Base-by-base conservation (phyloP, 345 rosid genomes). In the Streptanthus diversifolius region DNA sequence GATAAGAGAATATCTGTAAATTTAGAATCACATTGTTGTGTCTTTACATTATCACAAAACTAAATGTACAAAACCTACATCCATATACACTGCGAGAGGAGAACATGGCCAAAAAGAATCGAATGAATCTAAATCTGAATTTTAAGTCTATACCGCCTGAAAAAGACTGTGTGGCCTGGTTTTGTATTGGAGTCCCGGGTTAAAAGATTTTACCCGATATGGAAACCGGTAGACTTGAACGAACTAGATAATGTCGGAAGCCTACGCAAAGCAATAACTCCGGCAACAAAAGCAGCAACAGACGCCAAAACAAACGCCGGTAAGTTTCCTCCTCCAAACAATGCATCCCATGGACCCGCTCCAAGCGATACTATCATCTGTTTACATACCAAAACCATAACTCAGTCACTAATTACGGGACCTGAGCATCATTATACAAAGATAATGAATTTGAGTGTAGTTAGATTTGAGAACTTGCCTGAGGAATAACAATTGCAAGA, bases 261-360 rank as follows among this genome's bases (percentile, higher is more conserved):
- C 78, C 77, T 87, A 41, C 66, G 85, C 52, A 57, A 54, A 12
- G 98, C 95, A 21, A 84, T 74, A 51, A 88, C 72, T 48, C 93
- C 93, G 14, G 92, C 96, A 2, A 89, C 91, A 19, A 91, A 85
- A 21, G 98, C 95, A 64, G 78, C 78, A 5, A 83, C 43, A 39
- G 97, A 83, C 37, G 98, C 96, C 79, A 95, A 61, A 57, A 86
- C 83, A 65, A 90, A 95, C 12, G 98, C 99, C 13, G 99, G 99
- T 74, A 88, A 76, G 72, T 95, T 95, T 39, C 99, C 99, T 70
- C 98, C 99, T 51, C 99, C 99, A 67, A 91, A 95, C 47, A 90
- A 79, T 8, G 90, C 96, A 81, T 95, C 98, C 98, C 97, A 91
- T 32, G 93, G 99, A 73, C 98, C 99, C n/a, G 91, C 95, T 24